Conservation (phyloP, 495 filamentous ascomycete genomes). For the Pyrenula aspistea region DNA sequence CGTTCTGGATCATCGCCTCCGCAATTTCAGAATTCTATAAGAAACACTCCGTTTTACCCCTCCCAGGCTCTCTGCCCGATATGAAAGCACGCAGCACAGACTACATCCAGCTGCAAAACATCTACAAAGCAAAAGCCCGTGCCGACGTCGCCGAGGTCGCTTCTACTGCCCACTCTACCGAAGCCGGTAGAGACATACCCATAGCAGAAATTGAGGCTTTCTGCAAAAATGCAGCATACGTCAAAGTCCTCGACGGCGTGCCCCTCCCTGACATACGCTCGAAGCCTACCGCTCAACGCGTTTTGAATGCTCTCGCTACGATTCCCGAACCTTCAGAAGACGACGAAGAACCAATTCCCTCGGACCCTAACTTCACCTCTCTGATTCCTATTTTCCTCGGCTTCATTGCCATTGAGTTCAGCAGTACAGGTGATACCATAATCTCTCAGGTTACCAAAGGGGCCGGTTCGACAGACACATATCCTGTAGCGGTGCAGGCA, state of each 20-base stretch:
- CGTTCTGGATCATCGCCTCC: conserved; percentile 85
- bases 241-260: conserved; percentile 69
- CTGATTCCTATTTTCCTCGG: conserved; percentile 72
- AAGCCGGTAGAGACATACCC: conserved; percentile 43
- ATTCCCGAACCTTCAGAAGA: background rate
- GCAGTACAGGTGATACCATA: conserved; percentile 32
- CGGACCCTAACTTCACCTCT: conserved; percentile 29
- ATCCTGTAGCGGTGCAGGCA: conserved; percentile 30
- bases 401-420: conserved; percentile 33
- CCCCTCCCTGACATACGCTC: conserved; percentile 26
- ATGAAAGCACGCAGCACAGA: conserved; percentile 95
- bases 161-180: conserved; percentile 48
- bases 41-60: conserved; percentile 57
- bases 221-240: conserved; percentile 89
- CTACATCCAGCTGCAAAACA: conserved; percentile 83
- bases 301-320: conserved; percentile 16
- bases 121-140: conserved; percentile 85
- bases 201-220: conserved; percentile 80
- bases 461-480: conserved; percentile 12
- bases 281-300: conserved; percentile 15
- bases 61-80: conserved; percentile 83
- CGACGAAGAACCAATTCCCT: conserved; percentile 13
- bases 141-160: conserved; percentile 70
- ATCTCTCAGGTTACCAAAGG: conserved; percentile 2
- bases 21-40: conserved; percentile 67